A percentile compares a stretch with the other conserved stretches of the same genome.
Conservation (phyloP, 768 basidiomycete species). For the Candolleomyces efflorescens region DNA sequence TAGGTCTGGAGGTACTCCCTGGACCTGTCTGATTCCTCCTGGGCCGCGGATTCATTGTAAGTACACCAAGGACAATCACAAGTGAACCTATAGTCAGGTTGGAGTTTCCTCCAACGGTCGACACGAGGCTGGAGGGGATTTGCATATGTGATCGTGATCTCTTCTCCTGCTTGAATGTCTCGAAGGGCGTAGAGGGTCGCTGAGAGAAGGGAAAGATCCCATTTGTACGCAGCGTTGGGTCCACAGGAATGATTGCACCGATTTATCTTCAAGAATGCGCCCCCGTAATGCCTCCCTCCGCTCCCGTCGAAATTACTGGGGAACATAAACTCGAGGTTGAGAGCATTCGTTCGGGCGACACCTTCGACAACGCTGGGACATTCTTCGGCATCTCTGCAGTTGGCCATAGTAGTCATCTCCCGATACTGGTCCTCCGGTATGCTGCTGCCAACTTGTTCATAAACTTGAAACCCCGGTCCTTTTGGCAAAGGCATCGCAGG, state of each 20-base stretch:
- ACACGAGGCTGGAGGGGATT: slow-evolving; percentile 33
- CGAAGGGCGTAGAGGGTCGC: slow-evolving; percentile 38
- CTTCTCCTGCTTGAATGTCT: slow-evolving; percentile 33
- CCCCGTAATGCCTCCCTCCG: slow-evolving; percentile 30
- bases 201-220: slow-evolving; percentile 35
- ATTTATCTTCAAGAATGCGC: slow-evolving; percentile 36
- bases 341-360: slow-evolving; percentile 39
- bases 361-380: slow-evolving; percentile 35
- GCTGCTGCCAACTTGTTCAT: slow-evolving; percentile 24
- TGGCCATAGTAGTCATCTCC: slow-evolving; percentile 29
- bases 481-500: slow-evolving; percentile 22
- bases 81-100: slow-evolving; percentile 35
- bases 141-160: slow-evolving; percentile 43
- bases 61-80: slow-evolving; percentile 38
- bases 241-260: slow-evolving; percentile 46
- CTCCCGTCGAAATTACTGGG: slow-evolving; percentile 8
- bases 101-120: slow-evolving; percentile 28
- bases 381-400: slow-evolving; percentile 26
- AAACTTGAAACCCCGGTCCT: slow-evolving; percentile 19
- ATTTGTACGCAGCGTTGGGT: slow-evolving; percentile 39
- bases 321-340: slow-evolving; percentile 28
- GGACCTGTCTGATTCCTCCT: slow-evolving; percentile 19
- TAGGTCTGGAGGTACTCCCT: slow-evolving; percentile 23
- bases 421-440: slow-evolving; percentile 21
- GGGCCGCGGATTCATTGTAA: background rate